Evolutionary conservation across 345 rosid genomes (phyloP).

Genomic region (Hibiscus trionum): DNA sequence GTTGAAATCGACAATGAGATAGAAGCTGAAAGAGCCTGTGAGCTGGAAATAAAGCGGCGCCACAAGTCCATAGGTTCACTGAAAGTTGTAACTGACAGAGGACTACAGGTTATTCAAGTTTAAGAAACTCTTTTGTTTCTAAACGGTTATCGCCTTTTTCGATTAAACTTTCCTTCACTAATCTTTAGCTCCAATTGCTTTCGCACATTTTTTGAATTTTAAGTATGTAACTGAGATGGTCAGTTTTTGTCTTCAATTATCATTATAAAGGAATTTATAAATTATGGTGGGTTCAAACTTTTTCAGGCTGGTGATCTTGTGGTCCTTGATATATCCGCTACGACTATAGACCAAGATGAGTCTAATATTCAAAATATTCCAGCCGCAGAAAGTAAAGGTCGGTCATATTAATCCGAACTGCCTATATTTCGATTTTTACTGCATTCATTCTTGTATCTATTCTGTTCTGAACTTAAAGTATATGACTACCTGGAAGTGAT

Average conservation of each 20-base stretch:
- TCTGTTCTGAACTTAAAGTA: background rate
- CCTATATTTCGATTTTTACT: background rate
- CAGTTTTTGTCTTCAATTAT: background rate
- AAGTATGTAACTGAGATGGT: background rate
- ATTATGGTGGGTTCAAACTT: conserved; percentile 13
- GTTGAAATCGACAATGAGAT: conserved; percentile 82
- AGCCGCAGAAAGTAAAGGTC: conserved; percentile 90
- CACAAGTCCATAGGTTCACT: conserved; percentile 66
- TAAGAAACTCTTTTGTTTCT: background rate
- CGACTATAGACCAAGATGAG: conserved; percentile 49
- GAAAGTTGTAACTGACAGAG: conserved; percentile 73
- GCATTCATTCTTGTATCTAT: background rate
- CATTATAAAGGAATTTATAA: background rate
- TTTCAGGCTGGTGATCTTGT: conserved; percentile 77
- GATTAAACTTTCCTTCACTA: background rate
- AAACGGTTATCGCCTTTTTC: background rate
- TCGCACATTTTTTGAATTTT: background rate
- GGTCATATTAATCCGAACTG: conserved; percentile 4
- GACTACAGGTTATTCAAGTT: conserved; percentile 55
- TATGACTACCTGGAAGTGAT: background rate
- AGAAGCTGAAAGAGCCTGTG: conserved; percentile 64
- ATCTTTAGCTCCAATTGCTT: background rate
- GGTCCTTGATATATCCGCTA: conserved; percentile 81
- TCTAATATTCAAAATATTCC: conserved; percentile 59
- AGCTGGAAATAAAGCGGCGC: conserved; percentile 65